Evolutionary conservation across 208 protist species (phyloP), one percentile per base, ranked within the genome.

Genomic region (Acanthamoeba culbertsoni): DNA sequence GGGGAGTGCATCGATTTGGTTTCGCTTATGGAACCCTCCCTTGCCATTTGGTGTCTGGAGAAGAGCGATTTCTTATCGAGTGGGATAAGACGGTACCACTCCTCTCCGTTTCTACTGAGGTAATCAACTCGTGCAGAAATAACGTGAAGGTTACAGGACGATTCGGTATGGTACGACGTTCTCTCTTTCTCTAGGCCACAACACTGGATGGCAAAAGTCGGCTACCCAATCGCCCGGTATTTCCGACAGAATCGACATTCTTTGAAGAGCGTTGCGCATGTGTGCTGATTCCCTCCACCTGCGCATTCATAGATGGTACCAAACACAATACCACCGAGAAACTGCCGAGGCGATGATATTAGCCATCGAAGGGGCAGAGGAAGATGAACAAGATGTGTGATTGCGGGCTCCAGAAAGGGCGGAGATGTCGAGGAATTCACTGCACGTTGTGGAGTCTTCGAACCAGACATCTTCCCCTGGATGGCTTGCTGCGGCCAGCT

Each of bases 201-300:
- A 7, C 79, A 89, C 55, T 89, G 79, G 79, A 68, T 89, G 79
- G 79, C 79, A 45, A 89, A 89, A 20, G 46, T 89, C 33, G 79
- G 79, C 48, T 89, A 89, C 79, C 79, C 79, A 20, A 51, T 89
- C 6, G 79, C 79, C 79, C 59, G 77, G 51, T 86, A 42, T 14
- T 10, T 0, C 18, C 65, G 28, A 20, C 18, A 73, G 10, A 26
- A 3, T 40, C n/a, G 8, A 5, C 55, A 33, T 31, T 6, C 20
- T 62, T n/a, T 6, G 1, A 10, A 26, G 55, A 12, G 23, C 10
- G 6, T 35, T 33, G 35, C 35, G 51, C 51, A n/a, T 75, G 63
- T 33, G 16, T 40, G 35, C 10, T n/a, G 7, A 8, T 16, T 77
- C 37, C 23, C 68, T 31, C 7, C 40, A 26, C 28, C 37, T 23